Conservation (phyloP, 352 stramenopile species). For the Globisporangium takayamanum region DNA sequence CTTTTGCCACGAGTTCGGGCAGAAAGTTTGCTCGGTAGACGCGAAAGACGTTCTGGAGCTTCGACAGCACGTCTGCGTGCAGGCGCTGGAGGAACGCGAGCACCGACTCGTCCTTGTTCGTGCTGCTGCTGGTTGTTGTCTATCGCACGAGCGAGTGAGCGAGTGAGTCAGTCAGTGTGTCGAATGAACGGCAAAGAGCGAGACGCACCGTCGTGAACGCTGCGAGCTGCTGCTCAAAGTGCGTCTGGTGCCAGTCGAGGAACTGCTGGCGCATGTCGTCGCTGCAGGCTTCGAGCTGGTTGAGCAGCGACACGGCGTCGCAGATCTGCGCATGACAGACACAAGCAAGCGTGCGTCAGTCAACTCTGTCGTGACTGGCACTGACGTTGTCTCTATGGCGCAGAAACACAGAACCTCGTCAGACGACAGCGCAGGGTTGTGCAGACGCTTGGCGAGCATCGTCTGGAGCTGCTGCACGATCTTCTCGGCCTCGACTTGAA, state of each 20-base stretch:
- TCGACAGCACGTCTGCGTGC: conserved; percentile 40
- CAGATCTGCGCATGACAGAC: conserved; percentile 29
- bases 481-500: conserved; percentile 81
- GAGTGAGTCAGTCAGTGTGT: too few species aligned
- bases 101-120: conserved; percentile 27
- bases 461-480: conserved; percentile 77
- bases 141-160: background rate
- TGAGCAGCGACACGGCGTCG: conserved; percentile 51
- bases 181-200: background rate
- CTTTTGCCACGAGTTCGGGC: conserved; percentile 34
- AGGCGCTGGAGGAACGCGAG: conserved; percentile 51
- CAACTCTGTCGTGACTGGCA: background rate
- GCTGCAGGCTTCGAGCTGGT: conserved; percentile 59
- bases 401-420: conserved; percentile 30
- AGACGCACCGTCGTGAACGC: conserved; percentile 28
- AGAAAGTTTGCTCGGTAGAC: conserved; percentile 68
- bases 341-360: background rate
- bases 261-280: conserved; percentile 81
- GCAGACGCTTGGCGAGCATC: conserved; percentile 49
- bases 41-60: conserved; percentile 48
- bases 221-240: conserved; percentile 54
- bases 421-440: conserved; percentile 35
- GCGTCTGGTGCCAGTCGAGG: conserved; percentile 72
- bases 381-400: background rate
- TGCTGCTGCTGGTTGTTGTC: conserved; percentile 10